phyloP scores from a whole-genome alignment of 441 rosid species.

The Adansonia grandidieri region DNA sequence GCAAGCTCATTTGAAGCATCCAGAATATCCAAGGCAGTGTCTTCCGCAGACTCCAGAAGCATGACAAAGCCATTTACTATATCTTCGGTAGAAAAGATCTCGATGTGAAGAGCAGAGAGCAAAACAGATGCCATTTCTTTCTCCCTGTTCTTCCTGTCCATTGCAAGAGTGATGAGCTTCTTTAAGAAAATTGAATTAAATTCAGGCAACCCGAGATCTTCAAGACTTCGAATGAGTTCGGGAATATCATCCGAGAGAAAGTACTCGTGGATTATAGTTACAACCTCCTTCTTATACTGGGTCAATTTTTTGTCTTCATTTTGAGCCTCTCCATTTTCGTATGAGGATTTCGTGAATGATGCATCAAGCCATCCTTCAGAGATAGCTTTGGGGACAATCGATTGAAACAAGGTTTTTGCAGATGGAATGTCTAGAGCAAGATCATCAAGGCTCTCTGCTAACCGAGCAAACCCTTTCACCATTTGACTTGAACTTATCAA shows the following conservation, averaged over 20 bases:
- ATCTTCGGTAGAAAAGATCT: conserved; percentile 91
- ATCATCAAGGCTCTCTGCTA: conserved; percentile 89
- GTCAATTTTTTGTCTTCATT: conserved; percentile 58
- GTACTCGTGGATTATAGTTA: conserved; percentile 86
- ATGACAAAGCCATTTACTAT: conserved; percentile 84
- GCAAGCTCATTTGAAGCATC: conserved; percentile 98
- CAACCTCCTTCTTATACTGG: conserved; percentile 75
- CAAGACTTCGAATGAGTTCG: conserved; percentile 85
- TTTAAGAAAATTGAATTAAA: conserved; percentile 82
- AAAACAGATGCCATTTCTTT: conserved; percentile 99
- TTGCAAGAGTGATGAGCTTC: conserved; percentile 88
- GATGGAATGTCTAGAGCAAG: conserved; percentile 95
- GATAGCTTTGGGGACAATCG: conserved; percentile 66
- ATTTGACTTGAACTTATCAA: conserved; percentile 94
- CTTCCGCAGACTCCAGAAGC: conserved; percentile 97
- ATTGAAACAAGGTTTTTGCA: conserved; percentile 67
- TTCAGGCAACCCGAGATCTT: conserved; percentile 81
- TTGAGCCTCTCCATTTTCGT: conserved; percentile 44
- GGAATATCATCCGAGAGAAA: conserved; percentile 98
- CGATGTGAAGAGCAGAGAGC: conserved; percentile 91
- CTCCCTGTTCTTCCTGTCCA: conserved; percentile 98
- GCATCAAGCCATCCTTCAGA: conserved; percentile 94
- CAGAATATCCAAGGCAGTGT: conserved; percentile 89
- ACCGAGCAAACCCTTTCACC: conserved; percentile 83
- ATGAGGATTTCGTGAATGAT: conserved; percentile 50